phyloP scores from a whole-genome alignment of 164 flowering plant genomes.

The Saururus chinensis region DNA sequence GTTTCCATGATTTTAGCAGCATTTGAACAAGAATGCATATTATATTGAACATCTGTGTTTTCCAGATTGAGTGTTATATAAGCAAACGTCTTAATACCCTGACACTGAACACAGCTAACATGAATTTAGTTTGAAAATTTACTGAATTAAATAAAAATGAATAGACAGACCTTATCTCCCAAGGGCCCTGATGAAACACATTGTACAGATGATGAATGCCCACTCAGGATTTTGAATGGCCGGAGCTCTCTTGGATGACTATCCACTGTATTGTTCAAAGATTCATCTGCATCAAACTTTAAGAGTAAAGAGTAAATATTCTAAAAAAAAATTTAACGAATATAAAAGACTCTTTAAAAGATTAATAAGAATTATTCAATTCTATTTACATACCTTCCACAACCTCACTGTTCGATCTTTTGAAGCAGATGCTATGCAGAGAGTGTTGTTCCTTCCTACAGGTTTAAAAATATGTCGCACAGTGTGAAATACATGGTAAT shows the following conservation, averaged over 20 bases:
- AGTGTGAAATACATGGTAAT: no score
- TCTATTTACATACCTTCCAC: conserved; percentile 62
- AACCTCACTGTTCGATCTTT: conserved; percentile 78
- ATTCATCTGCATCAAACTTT: conserved; percentile 47
- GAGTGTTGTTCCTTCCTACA: conserved; percentile 8
- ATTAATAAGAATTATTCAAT: conserved; percentile 1
- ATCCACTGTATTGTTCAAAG: background rate
- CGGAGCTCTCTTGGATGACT: conserved; percentile 30
- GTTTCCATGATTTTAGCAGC: no score
- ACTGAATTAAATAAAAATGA: no score
- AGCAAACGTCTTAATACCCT: background rate
- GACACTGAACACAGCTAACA: no score
- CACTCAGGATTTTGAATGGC: conserved; percentile 57
- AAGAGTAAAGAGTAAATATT: background rate
- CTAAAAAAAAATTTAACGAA: no score
- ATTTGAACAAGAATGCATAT: no score
- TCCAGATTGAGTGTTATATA: no score
- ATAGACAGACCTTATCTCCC: conserved; percentile 53
- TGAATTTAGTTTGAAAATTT: no score
- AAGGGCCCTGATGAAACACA: conserved; percentile 59
- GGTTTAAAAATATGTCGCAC: conserved; percentile 1
- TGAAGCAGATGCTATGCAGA: conserved; percentile 69
- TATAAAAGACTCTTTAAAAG: background rate
- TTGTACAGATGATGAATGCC: conserved; percentile 67
- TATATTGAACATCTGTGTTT: no score